Evolutionary conservation across 106 monocot genomes (phyloP), one percentile per base, ranked within the genome.

Genomic region (Dactylorhiza incarnata): DNA sequence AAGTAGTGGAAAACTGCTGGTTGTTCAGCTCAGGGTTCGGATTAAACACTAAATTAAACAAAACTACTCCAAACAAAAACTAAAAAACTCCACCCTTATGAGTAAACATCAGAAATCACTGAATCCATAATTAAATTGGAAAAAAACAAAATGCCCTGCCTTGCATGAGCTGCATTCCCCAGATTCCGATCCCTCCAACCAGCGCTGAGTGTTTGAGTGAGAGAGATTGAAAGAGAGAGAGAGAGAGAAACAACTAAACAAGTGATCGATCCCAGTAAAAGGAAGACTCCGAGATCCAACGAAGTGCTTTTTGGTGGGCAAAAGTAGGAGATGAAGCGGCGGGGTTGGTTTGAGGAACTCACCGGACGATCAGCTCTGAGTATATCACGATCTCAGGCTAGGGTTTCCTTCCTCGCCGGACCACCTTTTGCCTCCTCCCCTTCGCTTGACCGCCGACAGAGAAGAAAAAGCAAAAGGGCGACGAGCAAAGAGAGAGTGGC

Each of bases 391-490:
- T 44, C 29, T 73, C 63, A 47, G 73, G 51, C 48, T 80, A 49
- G 74, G 50, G 53, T 67, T 79, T 74, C 52, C 44, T 9, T 9
- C 43, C 48, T 8, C 17, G 26, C 47, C 29, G 17, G 15, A 7
- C 29, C 54, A 19, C 5, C 26, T 8, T 63, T 45, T 45, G n/a
- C 56, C n/a, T 45, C 71, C 48, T 26, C 68, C 25, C 22, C 48
- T 58, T n/a, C 45, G 44, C 45, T 19, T 46, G 45, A 16, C 69
- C 29, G n/a, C 69, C 2, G 14, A 3, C 29, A 15, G 23, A 12
- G 72, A 49, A 72, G 66, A 72, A 59, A 59, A 37, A 72, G 72
- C 72, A 49, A 72, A 20, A 74, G 61, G 15, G 24, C 68, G 16
- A 55, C 23, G 70, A 19, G 51, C 44, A 73, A 37, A 37, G 37